Conservation (phyloP, 2,329 filamentous ascomycete species). For the Byssochlamys sp. region DNA sequence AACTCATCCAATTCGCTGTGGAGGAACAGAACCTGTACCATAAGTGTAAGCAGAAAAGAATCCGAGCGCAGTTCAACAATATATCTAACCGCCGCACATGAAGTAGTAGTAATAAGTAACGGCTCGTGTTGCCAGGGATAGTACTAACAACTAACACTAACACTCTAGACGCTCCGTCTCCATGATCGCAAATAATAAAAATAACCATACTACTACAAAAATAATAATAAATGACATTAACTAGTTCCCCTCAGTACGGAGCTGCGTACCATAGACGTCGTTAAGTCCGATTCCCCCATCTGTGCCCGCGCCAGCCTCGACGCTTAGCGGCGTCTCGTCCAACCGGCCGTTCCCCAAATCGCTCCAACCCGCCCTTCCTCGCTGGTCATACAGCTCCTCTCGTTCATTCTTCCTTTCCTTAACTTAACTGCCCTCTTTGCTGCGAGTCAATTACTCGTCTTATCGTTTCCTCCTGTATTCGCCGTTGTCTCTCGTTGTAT, state of each 20-base stretch:
- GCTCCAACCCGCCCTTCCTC: neutral
- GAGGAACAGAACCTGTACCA: neutral
- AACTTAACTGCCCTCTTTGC: slow-evolving; percentile 1
- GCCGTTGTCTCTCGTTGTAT: slow-evolving; percentile 1
- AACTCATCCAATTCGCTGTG: neutral
- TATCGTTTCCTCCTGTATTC: slow-evolving; percentile 8
- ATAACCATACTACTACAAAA: too few relatives aligned
- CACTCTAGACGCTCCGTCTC: neutral
- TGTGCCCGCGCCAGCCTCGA: slow-evolving; percentile 5
- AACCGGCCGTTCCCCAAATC: slow-evolving; percentile 11
- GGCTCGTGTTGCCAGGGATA: neutral
- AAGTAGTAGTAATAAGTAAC: neutral
- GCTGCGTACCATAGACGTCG: neutral
- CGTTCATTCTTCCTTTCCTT: slow-evolving; percentile 5
- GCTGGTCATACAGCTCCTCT: neutral
- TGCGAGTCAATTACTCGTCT: slow-evolving; percentile 9
- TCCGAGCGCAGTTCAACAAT: neutral
- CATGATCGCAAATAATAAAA: neutral
- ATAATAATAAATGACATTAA: too few relatives aligned
- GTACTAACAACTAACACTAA: neutral
- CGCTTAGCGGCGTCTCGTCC: slow-evolving; percentile 5
- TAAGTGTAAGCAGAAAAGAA: neutral
- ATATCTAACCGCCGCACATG: neutral
- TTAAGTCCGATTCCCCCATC: neutral
- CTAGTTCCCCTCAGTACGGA: too few relatives aligned